Evolutionary conservation across 257 asterid species (phyloP), one percentile per base, ranked within the genome.

Genomic region (Jaltomata sinuosa): DNA sequence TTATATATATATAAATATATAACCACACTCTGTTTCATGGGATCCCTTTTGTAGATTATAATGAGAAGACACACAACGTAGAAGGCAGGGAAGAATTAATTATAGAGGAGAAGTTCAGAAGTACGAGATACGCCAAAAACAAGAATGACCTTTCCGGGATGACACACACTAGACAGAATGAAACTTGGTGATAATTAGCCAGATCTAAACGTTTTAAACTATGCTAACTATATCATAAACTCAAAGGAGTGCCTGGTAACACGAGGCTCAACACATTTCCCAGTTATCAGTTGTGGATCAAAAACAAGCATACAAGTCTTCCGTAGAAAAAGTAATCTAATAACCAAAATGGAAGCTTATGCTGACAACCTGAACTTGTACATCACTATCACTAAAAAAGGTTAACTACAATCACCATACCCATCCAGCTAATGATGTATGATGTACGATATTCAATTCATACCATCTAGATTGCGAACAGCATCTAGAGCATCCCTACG

Each of bases 401-500:
- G 40, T 64, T 31, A 29, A 29, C 42, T 64, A 29, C 0, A 29
- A 29, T 61, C 69, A 61, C 42, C 21, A 5, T 14, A 64, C 42
- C 42, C 72, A 27, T 31, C 22, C 21, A 64, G 42, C 42, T 29
- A 29, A 12, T 29, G 72, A 29, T 64, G 21, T 64, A 64, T 64
- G 38, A 49, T 47, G 52, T 21, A 25, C 42, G 10, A 54, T n/a
- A 18, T 34, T 54, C 9, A 18, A 38, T 34, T 22, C 11, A 42
- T 86, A 91, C 96, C 94, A 91, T 92, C 94, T 65, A 92, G 71
- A 21, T 79, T 89, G 11, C 84, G 88, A 57, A 92, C 87, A 11
- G 96, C 93, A 90, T 90, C 93, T 40, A 81, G 84, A 8, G 94
- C 96, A 88, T 90, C 93, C 84, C 92, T 86, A 25, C 86, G 88